phyloP scores from a whole-genome alignment of 2,329 filamentous ascomycete genomes.

The Botrytis galanthina region DNA sequence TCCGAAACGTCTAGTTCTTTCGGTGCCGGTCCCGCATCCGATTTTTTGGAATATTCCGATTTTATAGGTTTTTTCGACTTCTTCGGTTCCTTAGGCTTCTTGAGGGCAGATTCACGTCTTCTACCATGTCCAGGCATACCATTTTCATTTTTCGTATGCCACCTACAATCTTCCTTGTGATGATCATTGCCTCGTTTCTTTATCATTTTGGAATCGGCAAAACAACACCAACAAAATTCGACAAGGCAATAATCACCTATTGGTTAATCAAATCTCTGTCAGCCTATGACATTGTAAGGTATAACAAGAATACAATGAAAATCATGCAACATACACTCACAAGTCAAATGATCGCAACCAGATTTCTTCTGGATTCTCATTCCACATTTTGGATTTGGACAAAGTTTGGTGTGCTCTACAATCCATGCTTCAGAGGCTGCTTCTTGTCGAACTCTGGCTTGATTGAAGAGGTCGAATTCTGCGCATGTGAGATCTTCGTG shows the following conservation, averaged over 20 bases:
- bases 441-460: background rate
- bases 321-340: background rate
- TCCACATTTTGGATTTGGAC: slow-evolving; percentile 1
- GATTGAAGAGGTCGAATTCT: background rate
- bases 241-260: slow-evolving; percentile 5
- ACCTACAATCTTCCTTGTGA: background rate
- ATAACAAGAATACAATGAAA: background rate
- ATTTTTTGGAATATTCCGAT: background rate
- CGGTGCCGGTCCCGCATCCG: background rate
- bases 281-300: background rate
- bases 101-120: background rate
- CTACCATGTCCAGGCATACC: background rate
- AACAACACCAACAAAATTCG: background rate
- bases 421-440: slow-evolving; percentile 3
- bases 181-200: background rate
- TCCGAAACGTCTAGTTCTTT: background rate
- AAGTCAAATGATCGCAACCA: background rate
- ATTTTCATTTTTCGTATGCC: background rate
- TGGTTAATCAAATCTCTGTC: background rate
- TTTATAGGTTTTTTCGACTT: background rate
- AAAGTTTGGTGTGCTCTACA: background rate
- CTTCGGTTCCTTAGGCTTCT: background rate
- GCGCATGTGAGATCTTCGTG: slow-evolving; percentile 5
- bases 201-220: background rate
- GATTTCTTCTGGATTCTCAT: slow-evolving; percentile 1